A percentile compares a stretch with the other conserved stretches of the same genome.
phyloP scores from a whole-genome alignment of 169 alveolate species.

The Plasmodium yoelii region DNA sequence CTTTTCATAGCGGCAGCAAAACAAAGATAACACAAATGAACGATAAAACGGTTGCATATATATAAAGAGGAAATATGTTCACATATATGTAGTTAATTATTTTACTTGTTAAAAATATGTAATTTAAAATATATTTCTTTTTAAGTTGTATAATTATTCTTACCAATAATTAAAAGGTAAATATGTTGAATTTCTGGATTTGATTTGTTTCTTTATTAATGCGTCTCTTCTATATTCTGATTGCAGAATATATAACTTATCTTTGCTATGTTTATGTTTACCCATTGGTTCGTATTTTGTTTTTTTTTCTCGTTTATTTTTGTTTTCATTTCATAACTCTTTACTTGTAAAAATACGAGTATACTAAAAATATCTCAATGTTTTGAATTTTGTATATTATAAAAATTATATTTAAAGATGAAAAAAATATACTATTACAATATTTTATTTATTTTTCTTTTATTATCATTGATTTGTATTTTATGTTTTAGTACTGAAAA shows the following conservation, averaged over 20 bases:
- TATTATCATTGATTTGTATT: neutral
- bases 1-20: too few relatives aligned
- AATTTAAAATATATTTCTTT: conserved; percentile 6
- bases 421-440: neutral
- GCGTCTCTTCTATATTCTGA: conserved; percentile 90
- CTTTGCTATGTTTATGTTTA: conserved; percentile 94
- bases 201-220: conserved; percentile 81
- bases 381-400: conserved; percentile 3
- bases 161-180: conserved; percentile 70
- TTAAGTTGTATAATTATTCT: conserved; percentile 2
- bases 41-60: neutral
- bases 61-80: neutral
- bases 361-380: neutral
- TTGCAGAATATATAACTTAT: conserved; percentile 91
- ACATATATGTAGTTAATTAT: neutral
- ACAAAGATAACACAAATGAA: too few relatives aligned
- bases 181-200: conserved; percentile 31
- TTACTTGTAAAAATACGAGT: neutral
- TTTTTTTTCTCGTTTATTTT: neutral
- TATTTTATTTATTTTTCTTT: neutral
- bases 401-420: neutral
- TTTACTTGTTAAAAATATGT: neutral
- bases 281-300: conserved; percentile 82
- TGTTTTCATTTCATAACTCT: neutral
- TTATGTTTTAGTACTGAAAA: neutral